phyloP scores from a whole-genome alignment of 169 alveolate genomes.

The Fabrea salina region DNA sequence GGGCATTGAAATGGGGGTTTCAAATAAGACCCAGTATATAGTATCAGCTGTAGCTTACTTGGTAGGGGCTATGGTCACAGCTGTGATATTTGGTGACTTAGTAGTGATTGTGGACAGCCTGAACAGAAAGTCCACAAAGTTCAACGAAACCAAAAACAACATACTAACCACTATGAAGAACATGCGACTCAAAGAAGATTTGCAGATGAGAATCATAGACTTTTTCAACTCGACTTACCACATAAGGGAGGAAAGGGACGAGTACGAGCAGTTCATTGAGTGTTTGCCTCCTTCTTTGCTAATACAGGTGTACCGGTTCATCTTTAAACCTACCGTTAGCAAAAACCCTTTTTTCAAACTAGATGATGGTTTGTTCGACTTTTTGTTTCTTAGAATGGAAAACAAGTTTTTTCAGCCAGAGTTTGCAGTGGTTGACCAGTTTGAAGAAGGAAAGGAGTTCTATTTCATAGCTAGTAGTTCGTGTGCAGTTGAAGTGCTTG shows the following conservation, averaged over 20 bases:
- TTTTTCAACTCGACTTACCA: background rate
- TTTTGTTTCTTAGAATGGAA: background rate
- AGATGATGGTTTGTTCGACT: background rate
- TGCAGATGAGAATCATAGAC: background rate
- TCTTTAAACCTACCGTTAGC: background rate
- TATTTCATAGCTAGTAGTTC: conserved; percentile 11
- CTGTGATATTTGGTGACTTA: conserved; percentile 21
- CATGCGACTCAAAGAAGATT: background rate
- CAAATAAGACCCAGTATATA: background rate
- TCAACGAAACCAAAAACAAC: background rate
- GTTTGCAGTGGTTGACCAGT: background rate
- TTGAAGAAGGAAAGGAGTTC: background rate
- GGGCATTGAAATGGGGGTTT: conserved; percentile 9
- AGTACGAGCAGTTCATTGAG: background rate
- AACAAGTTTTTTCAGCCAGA: conserved; percentile 12
- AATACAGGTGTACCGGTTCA: background rate
- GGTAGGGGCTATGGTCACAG: conserved; percentile 3
- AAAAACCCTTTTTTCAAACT: background rate
- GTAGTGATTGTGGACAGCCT: background rate
- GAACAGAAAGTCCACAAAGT: background rate
- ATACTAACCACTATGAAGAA: conserved; percentile 6
- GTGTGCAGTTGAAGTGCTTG: conserved; percentile 14
- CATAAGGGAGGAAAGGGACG: background rate
- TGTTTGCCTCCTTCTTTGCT: conserved; percentile 8
- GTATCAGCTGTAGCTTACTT: background rate